phyloP scores from a whole-genome alignment of 208 protist species.

The Wallacemonas rigidus region DNA sequence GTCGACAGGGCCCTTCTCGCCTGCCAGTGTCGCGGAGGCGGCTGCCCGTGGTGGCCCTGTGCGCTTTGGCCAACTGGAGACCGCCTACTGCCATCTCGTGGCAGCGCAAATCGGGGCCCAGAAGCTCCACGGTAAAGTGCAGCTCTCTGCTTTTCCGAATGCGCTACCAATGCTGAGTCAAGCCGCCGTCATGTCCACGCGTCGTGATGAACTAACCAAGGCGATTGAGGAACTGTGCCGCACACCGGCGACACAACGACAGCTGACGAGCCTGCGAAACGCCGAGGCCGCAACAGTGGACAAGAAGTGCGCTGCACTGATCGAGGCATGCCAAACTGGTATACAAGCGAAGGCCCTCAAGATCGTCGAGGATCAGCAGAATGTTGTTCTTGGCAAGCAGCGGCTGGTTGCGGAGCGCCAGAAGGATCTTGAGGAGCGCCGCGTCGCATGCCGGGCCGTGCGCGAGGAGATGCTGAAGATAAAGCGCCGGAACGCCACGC shows the following conservation, averaged over 20 bases:
- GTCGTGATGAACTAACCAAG: slow-evolving; percentile 41
- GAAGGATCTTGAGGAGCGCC: slow-evolving; percentile 50
- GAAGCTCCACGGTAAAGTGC: slow-evolving; percentile 22
- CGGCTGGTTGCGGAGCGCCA: slow-evolving; percentile 43
- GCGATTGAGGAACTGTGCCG: slow-evolving; percentile 12
- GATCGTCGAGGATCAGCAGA: slow-evolving; percentile 53
- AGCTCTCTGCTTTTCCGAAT: slow-evolving; percentile 22
- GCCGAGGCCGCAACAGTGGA: slow-evolving; percentile 26
- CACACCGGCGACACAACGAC: slow-evolving; percentile 6
- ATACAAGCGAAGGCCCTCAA: slow-evolving; percentile 20
- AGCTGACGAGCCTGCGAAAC: slow-evolving; percentile 37
- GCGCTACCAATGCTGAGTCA: slow-evolving; percentile 52
- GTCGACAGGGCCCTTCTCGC: not conserved
- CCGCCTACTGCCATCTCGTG: slow-evolving; percentile 31
- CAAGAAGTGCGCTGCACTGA: slow-evolving; percentile 23
- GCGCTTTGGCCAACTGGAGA: slow-evolving; percentile 43
- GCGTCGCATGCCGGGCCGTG: slow-evolving; percentile 35
- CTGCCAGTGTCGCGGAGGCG: slow-evolving; percentile 4
- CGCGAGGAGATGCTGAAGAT: slow-evolving; percentile 42
- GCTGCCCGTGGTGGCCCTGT: slow-evolving; percentile 1
- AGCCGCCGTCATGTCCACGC: slow-evolving; percentile 26
- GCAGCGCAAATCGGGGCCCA: slow-evolving; percentile 18
- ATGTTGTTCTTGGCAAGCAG: slow-evolving; percentile 48
- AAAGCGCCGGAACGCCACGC: slow-evolving; percentile 34
- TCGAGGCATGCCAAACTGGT: slow-evolving; percentile 32